Evolutionary conservation across 345 rosid genomes (phyloP), one percentile per base, ranked within the genome.

Genomic region (Bruguiera gymnorhiza): DNA sequence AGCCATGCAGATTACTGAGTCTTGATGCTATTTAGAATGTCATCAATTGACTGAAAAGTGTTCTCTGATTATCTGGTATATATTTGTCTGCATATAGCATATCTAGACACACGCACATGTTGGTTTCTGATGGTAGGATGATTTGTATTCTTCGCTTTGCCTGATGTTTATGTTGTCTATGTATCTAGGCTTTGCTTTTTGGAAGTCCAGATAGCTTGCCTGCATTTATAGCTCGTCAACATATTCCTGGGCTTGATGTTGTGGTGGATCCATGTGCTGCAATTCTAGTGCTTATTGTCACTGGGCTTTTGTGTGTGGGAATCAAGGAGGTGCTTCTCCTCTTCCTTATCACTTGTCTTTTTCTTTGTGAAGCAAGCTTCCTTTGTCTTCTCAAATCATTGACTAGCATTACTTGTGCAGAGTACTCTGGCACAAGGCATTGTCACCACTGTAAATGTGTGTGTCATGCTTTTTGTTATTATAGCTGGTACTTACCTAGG

Each of bases 261-360:
- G 85, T 86, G 73, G 93, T 95, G 43, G 99, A 95, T 67, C 99
- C 99, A 13, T 90, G 96, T 83, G 97, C 99, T 70, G 87, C 92
- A 65, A 15, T 87, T 74, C 79, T 95, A 48, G 97, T 95, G 26
- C 72, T 90, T 65, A 21, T 88, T 52, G 97, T 90, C 46, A 88
- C 97, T 48, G 99, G 96, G 77, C 90, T 95, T 56, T 75, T 95
- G 86, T 95, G 99, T 32, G 78, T 86, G 54, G 99, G 99, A 80
- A 92, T 95, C 72, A 95, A 95, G 85, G 99, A 95, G 97, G 99
- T 92, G 80, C 34, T 32, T 53, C 26, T 55, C 30, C 72, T 56
- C 23, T 34, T 51, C 27, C 27, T 31, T 29, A 43, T 57, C 37
- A n/a, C 3, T 30, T 69, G 60, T 46, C 39, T 32, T 69, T 24